Evolutionary conservation across 257 asterid genomes (phyloP), one percentile per base, ranked within the genome.

Genomic region (Salvia miltiorrhiza): DNA sequence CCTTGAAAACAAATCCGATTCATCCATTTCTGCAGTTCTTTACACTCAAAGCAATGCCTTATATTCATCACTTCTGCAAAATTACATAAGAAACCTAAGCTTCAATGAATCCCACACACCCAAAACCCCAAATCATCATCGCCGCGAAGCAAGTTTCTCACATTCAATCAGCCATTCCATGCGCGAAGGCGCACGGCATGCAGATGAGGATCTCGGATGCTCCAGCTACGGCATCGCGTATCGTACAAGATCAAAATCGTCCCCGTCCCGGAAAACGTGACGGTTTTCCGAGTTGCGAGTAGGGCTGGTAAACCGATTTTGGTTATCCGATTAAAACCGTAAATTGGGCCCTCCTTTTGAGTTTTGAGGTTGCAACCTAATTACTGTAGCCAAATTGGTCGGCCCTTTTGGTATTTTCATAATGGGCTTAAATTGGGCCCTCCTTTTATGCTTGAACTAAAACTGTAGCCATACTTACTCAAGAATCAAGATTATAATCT

Each of bases 41-140:
- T 85, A 81, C 81, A 72, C 70, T 11, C 83, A 28, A 7, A 39
- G 44, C 73, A 85, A 87, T 39, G 58, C 89, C 17, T 83, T 89
- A 5, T 87, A 73, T 24, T 69, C 89, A 7, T 61, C 81, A 4
- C 85, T 85, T 8, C 71, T 85, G 14, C 79, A 85, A 45, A 44
- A 23, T 13, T 87, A 83, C 80, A 78, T 87, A 7, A 60, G 89
- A 72, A n/a, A 87, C 62, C 75, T 83, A 1, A 52, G 95, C 33
- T 87, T 85, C 56, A 87, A 87, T 19, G 87, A 83, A 26, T 71
- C 89, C 16, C 17, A 54, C 1, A 87, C 89, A 32, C n/a, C 81
- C 84, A 0, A 88, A 85, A 71, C 95, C 95, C 4, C 72, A 57
- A 4, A 80, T 83, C 16, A 83, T 88, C 33, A 2, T 88, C 76